Conservation (phyloP, 83 land plant genomes). For the Diphasiastrum complanatum region DNA sequence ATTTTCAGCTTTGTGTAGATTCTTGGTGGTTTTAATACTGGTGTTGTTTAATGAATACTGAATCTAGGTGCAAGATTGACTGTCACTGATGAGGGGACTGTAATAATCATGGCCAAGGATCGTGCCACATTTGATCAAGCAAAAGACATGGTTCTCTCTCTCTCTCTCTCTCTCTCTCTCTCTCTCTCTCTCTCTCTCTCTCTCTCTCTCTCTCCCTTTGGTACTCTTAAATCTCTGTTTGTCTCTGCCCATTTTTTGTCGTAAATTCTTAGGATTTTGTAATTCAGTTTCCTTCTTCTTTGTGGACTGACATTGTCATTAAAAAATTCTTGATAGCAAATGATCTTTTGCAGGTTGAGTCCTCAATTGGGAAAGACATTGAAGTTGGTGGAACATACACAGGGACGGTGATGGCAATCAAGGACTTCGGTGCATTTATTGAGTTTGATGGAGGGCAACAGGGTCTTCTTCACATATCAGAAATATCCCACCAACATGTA, state of each 20-base stretch:
- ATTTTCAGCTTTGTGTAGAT: too few relatives aligned
- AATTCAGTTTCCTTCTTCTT: too few relatives aligned
- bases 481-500: conserved; percentile 72
- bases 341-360: conserved; percentile 59
- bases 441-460: conserved; percentile 90
- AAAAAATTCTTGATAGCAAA: too few relatives aligned
- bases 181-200: too few relatives aligned
- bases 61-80: conserved; percentile 58
- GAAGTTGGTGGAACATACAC: conserved; percentile 80
- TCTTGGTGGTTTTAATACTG: too few relatives aligned
- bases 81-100: conserved; percentile 55
- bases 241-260: too few relatives aligned
- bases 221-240: too few relatives aligned
- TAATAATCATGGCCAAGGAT: conserved; percentile 68
- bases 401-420: conserved; percentile 61
- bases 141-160: conserved; percentile 61
- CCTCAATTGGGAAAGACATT: conserved; percentile 67
- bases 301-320: too few relatives aligned
- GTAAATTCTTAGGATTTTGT: too few relatives aligned
- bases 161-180: too few relatives aligned
- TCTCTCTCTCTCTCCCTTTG: too few relatives aligned
- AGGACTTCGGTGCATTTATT: conserved; percentile 94
- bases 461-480: conserved; percentile 92
- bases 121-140: conserved; percentile 61
- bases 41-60: too few relatives aligned